Base-by-base conservation (phyloP, 768 basidiomycete species). In the Lactarius deliciosus region DNA sequence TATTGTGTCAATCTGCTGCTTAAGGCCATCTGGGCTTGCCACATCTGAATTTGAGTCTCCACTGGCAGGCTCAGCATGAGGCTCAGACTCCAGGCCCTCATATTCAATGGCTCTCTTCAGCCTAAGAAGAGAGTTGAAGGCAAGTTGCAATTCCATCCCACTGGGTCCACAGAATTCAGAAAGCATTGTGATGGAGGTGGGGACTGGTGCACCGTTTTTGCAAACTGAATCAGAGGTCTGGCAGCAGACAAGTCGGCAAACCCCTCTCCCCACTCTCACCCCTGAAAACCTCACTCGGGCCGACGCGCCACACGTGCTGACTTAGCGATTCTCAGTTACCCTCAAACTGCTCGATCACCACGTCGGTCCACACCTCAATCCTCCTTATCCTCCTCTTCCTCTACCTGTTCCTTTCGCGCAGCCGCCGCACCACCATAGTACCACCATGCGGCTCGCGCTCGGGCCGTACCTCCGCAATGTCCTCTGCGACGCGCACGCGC, bases 321-420 rank as follows among this genome's bases (percentile, higher is more conserved):
- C 30, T 30, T 30, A 30, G 30, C 30, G 2, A 30, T 30, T 30
- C 2, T 96, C 94, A 47, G 25, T 28, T 7, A 81, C 64, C 86
- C 78, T 96, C 94, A 50, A 83, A 86, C 81, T 97, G 94, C 71
- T 97, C 93, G 72, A 96, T 86, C 50, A 96, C 85, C 75, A 96
- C 94, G 73, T 96, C 95, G 63, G 96, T 79, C 91, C 92, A 94
- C 63, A 96, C 92, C 77, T 95, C 93, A 63, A 95, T 94, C 91
- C 77, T 95, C 93, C 76, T 91, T 91, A 67, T 82, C 87, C 71
- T 83, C 82, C 64, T 83, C 82, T 60, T 83, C 81, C 7, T 78
- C 91, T 77, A 94, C 92, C 75, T 90, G 90, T 68, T 81, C 86
- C 71, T 82, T 78, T 25, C 70, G 72, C 70, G 72, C 71, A 9